Evolutionary conservation across 169 alveolate genomes (phyloP).

Genomic region (Theileria annulata): DNA sequence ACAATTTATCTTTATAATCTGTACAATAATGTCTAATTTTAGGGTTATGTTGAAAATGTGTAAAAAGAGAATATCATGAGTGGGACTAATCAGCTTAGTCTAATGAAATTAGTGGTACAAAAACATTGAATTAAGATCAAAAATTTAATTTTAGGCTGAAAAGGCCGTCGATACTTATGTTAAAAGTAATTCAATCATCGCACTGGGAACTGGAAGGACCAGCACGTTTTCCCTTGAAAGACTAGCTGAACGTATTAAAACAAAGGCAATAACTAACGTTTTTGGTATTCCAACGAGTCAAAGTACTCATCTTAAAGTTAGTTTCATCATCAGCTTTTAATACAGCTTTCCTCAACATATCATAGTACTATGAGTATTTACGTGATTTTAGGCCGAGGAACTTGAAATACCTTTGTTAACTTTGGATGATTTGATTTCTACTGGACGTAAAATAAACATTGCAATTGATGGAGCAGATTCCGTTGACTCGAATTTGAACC

Average conservation of each 20-base stretch:
- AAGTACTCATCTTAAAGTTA: not conserved
- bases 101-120: constrained; percentile 57
- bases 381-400: constrained; percentile 62
- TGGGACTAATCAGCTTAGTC: constrained; percentile 28
- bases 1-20: not conserved
- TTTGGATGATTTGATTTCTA: constrained; percentile 35
- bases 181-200: constrained; percentile 72
- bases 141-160: constrained; percentile 61
- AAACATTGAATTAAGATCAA: not conserved
- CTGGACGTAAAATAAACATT: constrained; percentile 61
- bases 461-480: constrained; percentile 87
- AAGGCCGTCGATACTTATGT: constrained; percentile 81
- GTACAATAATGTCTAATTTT: not conserved
- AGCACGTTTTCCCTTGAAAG: constrained; percentile 78
- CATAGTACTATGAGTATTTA: not conserved
- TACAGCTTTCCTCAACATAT: no score
- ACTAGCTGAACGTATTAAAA: constrained; percentile 65
- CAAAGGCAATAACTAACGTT: constrained; percentile 67
- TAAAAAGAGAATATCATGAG: not conserved
- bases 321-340: not conserved
- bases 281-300: constrained; percentile 79
- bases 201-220: constrained; percentile 85
- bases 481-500: constrained; percentile 69
- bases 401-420: constrained; percentile 73
- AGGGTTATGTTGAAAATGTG: not conserved